Percentiles rank a stretch among this genome's conserved stretches.
Evolutionary conservation across 2,329 filamentous ascomycete genomes (phyloP).

Genomic region (Trichoderma atroviride): DNA sequence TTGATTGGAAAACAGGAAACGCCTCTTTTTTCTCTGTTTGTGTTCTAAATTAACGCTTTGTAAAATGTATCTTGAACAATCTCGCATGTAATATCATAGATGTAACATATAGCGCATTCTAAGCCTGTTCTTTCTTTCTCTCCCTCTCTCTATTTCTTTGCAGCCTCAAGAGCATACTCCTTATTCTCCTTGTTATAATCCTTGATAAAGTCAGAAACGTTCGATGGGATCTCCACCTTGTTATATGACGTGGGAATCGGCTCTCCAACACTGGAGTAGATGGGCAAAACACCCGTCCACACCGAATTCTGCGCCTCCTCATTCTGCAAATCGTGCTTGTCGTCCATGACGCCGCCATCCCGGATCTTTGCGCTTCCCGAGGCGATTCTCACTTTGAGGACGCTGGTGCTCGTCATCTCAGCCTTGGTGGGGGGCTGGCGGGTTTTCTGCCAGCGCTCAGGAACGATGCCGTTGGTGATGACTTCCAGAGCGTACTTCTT

Average conservation of each 20-base stretch:
- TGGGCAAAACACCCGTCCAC: conserved; percentile 63
- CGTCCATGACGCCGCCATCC: conserved; percentile 63
- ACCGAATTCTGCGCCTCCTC: conserved; percentile 44
- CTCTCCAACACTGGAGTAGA: conserved; percentile 64
- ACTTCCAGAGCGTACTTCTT: conserved; percentile 77
- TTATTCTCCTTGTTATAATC: conserved; percentile 44
- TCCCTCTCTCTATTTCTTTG: conserved; percentile 26
- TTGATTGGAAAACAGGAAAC: not conserved
- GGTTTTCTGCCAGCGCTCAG: conserved; percentile 68
- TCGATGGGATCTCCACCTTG: conserved; percentile 61
- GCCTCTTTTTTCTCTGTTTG: not conserved
- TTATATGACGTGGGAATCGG: conserved; percentile 65
- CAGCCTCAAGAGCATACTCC: conserved; percentile 35
- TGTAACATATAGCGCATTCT: conserved; percentile 1
- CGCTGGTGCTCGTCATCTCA: conserved; percentile 74
- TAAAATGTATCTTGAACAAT: not conserved
- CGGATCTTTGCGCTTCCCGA: conserved; percentile 77
- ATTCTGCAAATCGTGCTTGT: conserved; percentile 52
- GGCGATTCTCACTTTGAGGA: conserved; percentile 69
- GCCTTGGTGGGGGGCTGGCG: conserved; percentile 70
- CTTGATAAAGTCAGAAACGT: conserved; percentile 54
- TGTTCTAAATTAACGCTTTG: not conserved
- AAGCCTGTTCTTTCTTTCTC: not conserved
- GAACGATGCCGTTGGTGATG: conserved; percentile 74
- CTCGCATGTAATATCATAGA: not conserved